A percentile compares a stretch with the other conserved stretches of the same genome.
Conservation (phyloP, 176 grass and related monocot genomes). For the Saccharum spontaneum region DNA sequence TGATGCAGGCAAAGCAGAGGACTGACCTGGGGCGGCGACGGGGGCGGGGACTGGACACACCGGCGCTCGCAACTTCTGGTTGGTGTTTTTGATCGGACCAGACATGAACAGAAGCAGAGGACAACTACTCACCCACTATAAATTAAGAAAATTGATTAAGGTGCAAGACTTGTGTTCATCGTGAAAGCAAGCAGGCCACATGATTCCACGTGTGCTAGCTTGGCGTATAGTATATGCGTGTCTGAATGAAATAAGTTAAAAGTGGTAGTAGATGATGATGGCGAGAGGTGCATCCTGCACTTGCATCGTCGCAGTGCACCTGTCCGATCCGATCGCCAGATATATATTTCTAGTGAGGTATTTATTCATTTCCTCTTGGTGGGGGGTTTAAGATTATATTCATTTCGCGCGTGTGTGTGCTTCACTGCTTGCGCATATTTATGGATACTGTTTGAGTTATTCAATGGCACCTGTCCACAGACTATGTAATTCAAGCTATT, state of each 20-base stretch:
- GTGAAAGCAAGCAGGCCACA: neutral
- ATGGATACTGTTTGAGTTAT: neutral
- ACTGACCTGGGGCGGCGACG: neutral
- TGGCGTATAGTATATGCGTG: neutral
- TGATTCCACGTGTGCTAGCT: neutral
- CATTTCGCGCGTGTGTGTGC: neutral
- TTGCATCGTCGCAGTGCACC: neutral
- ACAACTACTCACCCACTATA: constrained; percentile 20
- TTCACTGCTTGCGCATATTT: neutral
- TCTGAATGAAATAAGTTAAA: constrained; percentile 10
- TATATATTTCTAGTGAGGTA: neutral
- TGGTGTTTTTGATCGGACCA: constrained; percentile 40
- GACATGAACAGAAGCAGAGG: neutral
- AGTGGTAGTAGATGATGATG: neutral
- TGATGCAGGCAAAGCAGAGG: constrained; percentile 66
- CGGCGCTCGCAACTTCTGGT: constrained; percentile 11
- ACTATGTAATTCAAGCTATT: neutral
- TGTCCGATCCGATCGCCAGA: neutral
- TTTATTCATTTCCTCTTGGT: constrained; percentile 1
- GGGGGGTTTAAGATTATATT: neutral
- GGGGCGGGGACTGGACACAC: neutral
- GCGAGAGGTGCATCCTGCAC: neutral
- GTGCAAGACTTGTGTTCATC: constrained; percentile 2
- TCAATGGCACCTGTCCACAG: neutral
- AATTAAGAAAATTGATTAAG: constrained; percentile 17